Percentiles rank a stretch among this genome's conserved stretches.
These are phyloP conservation scores for Pseudoneurospora amorphoporcata DNA, from an alignment of 495 filamentous ascomycete species.

Conservation along the genomic window DNA sequence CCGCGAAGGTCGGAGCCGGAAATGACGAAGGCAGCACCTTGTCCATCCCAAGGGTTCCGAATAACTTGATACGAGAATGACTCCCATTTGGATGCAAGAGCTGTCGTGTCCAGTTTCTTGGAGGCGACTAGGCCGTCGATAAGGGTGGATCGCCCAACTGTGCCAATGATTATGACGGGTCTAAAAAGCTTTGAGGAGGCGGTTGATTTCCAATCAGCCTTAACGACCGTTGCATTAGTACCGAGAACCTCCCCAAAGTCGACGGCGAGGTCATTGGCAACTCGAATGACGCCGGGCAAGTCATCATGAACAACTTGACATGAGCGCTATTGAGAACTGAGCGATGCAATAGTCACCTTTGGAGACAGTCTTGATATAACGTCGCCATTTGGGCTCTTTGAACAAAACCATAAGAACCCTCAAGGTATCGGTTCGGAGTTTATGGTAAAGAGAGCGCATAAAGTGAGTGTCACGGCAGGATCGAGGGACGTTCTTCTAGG, in stretches of 20 bases:
- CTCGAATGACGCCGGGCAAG: conserved; percentile 38
- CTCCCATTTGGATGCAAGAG: conserved; percentile 49
- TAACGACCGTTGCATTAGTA: conserved; percentile 24
- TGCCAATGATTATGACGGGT: conserved; percentile 41
- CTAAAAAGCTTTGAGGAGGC: conserved; percentile 15
- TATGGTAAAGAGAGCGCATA: background rate
- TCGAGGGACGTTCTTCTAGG: background rate
- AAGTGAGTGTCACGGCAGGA: background rate
- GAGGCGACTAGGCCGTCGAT: conserved; percentile 34
- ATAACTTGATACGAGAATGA: conserved; percentile 45
- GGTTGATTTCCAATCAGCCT: conserved; percentile 17
- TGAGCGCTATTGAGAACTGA: background rate
- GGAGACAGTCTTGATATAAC: background rate
- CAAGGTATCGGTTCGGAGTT: background rate
- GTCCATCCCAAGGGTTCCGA: conserved; percentile 36
- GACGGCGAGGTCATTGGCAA: conserved; percentile 34
- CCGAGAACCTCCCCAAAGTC: conserved; percentile 45
- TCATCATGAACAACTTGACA: conserved; percentile 17
- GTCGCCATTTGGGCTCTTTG: background rate
- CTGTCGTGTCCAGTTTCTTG: conserved; percentile 39
- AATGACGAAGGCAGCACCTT: conserved; percentile 44
- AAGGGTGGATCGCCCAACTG: conserved; percentile 36
- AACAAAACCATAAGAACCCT: background rate
- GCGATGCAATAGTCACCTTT: background rate
- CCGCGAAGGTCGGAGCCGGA: conserved; percentile 51